phyloP scores from a whole-genome alignment of 1,284 basidiomycete genomes.

The Tylopilus sp. region DNA sequence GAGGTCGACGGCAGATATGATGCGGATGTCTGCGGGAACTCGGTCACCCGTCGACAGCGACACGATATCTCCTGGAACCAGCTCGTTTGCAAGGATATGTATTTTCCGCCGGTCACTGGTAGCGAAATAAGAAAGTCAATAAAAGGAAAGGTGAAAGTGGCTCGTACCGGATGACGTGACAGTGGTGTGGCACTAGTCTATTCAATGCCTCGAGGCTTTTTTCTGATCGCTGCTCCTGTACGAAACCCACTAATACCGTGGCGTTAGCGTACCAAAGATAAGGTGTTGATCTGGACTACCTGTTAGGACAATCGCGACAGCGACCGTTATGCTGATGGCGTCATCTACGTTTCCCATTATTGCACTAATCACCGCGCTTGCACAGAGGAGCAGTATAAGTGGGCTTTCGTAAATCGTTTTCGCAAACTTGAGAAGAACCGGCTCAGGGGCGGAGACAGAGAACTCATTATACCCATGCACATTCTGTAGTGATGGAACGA shows the following conservation, averaged over 20 bases:
- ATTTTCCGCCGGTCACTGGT: slow-evolving; percentile 67
- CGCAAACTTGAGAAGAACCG: slow-evolving; percentile 80
- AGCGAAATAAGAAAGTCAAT: background rate
- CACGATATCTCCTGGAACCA: slow-evolving; percentile 93
- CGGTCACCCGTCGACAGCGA: slow-evolving; percentile 91
- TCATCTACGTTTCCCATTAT: slow-evolving; percentile 94
- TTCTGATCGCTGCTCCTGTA: slow-evolving; percentile 94
- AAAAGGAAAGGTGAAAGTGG: slow-evolving; percentile 4
- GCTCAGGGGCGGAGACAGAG: slow-evolving; percentile 79
- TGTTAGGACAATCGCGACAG: slow-evolving; percentile 89
- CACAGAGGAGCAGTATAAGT: slow-evolving; percentile 85
- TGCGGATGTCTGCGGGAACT: slow-evolving; percentile 88
- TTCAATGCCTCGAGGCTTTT: slow-evolving; percentile 93
- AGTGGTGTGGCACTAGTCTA: slow-evolving; percentile 95
- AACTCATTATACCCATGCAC: slow-evolving; percentile 92
- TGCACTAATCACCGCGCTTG: slow-evolving; percentile 82
- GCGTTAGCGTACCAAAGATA: background rate
- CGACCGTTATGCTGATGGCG: slow-evolving; percentile 90
- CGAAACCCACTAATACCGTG: slow-evolving; percentile 74
- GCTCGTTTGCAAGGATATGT: slow-evolving; percentile 86
- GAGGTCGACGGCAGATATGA: slow-evolving; percentile 75
- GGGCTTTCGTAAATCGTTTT: slow-evolving; percentile 94
- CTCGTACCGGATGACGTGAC: slow-evolving; percentile 78
- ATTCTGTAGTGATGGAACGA: slow-evolving; percentile 64
- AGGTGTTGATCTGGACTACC: slow-evolving; percentile 47